Evolutionary conservation across 2,329 filamentous ascomycete genomes (phyloP), one percentile per base, ranked within the genome.

Genomic region (Botrytis aclada): DNA sequence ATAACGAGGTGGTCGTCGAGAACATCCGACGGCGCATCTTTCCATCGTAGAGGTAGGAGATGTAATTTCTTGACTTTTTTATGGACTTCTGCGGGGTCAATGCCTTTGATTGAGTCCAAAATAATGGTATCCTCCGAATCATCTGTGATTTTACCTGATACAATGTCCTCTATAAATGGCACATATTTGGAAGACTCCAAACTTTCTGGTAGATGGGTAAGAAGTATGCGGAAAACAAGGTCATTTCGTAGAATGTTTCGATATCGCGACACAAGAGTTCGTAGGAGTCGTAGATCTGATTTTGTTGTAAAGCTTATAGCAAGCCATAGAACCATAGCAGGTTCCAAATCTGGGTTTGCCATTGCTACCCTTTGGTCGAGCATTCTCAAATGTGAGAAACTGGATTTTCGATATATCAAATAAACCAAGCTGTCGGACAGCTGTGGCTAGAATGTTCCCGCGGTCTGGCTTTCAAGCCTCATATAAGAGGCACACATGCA

Each of bases 141-240:
- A 41, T 81, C 76, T 16, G 41, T 43, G 41, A 78, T 45, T 47
- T 71, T 70, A 29, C 76, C 77, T 37, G 74, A 74, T 70, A 75
- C 63, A 74, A 94, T 82, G 70, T 89, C 86, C 77, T 87, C 82
- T 29, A 94, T 79, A 69, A 93, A 87, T 22, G 84, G 83, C 29
- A 88, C 83, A 79, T 95, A 95, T 63, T 84, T 80, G n/a, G 82
- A 82, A 8, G 93, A 89, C 8, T 87, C 87, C 8, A 89, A 80
- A 61, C 87, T 90, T 81, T 95, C 93, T 39, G 94, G 93, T 1
- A 97, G 85, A 79, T 91, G 93, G 32, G 91, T 93, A 63, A 97
- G 86, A 34, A 97, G 83, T 70, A 96, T 89, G 62, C 91, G 89
- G 73, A 96, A 85, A 37, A 93, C 80, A 22, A 94, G 83, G 72